Evolutionary conservation across 805 yeast species (phyloP), one percentile per base, ranked within the genome.

Genomic region (Hanseniaspora meyeri): DNA sequence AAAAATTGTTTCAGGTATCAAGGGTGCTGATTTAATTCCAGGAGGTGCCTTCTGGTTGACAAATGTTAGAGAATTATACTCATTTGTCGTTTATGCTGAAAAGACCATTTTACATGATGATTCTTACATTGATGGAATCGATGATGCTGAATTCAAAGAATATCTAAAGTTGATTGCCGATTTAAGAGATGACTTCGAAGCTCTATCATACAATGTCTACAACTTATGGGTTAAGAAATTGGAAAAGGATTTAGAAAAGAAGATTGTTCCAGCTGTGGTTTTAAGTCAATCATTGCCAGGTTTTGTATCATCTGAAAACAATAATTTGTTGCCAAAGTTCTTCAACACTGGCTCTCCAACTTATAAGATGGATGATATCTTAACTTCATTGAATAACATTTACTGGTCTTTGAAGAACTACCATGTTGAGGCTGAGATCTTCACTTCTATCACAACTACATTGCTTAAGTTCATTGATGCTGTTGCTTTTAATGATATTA

Each of bases 31-130:
- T 62, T 82, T 88, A 37, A 83, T 90, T 64, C 81, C 88, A 49
- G 88, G 88, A 63, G 97, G 96, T 62, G 95, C 97, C 0, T 93
- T 90, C 74, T 93, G 98, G 98, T 76, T 93, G 61, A 87, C 97
- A 3, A 93, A 93, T 71, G 90, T 95, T 2, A 96, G 93, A 68
- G 97, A 93, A 68, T 77, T 93, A 64, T 87, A 86, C 69, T 89
- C 97, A 3, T 93, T 93, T 74, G 95, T 91, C 58, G 81, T 90
- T 16, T 86, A 88, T 70, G 97, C 97, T 2, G 95, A 91, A 70
- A 80, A 82, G 59, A 88, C 95, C n/a, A 87, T 93, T 59, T 72
- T 87, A 51, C 90, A 87, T 48, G 88, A 87, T 65, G 95, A 86
- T 66, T 77, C 83, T 5, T 77, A 87, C 60, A 77, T 85, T 47